phyloP scores from a whole-genome alignment of 2,329 filamentous ascomycete genomes.

The Lasiodiplodia gonubiensis region DNA sequence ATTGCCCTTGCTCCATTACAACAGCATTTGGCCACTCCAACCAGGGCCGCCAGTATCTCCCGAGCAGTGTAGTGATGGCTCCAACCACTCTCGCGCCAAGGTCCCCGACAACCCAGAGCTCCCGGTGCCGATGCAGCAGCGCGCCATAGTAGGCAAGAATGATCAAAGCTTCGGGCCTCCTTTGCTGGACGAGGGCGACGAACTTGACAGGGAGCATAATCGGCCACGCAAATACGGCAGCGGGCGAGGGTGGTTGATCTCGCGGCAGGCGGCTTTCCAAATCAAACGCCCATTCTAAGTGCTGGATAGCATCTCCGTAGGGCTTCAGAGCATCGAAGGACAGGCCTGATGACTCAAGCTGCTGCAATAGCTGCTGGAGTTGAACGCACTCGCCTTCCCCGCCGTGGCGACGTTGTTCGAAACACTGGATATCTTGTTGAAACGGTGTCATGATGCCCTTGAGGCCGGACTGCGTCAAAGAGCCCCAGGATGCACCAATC shows the following conservation, averaged over 20 bases:
- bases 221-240: neutral
- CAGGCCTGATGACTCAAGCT: neutral
- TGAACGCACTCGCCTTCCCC: neutral
- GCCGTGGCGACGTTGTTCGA: no score
- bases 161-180: neutral
- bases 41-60: constrained; percentile 7
- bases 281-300: neutral
- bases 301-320: neutral
- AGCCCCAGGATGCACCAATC: neutral
- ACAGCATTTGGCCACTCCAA: neutral
- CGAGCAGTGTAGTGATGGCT: neutral
- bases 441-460: neutral
- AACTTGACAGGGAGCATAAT: neutral
- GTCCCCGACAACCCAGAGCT: neutral
- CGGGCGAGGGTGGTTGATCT: neutral
- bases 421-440: neutral
- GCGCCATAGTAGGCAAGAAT: neutral
- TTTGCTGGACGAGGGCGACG: neutral
- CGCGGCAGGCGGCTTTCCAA: neutral
- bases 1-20: neutral
- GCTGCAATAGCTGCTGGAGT: neutral
- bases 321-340: accelerated
- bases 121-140: neutral
- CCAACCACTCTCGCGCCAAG: neutral
- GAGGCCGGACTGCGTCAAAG: neutral